A percentile compares a stretch with the other conserved stretches of the same genome.
Evolutionary conservation across 129 eudicot species (phyloP).

Genomic region (Ambrosia trifida): DNA sequence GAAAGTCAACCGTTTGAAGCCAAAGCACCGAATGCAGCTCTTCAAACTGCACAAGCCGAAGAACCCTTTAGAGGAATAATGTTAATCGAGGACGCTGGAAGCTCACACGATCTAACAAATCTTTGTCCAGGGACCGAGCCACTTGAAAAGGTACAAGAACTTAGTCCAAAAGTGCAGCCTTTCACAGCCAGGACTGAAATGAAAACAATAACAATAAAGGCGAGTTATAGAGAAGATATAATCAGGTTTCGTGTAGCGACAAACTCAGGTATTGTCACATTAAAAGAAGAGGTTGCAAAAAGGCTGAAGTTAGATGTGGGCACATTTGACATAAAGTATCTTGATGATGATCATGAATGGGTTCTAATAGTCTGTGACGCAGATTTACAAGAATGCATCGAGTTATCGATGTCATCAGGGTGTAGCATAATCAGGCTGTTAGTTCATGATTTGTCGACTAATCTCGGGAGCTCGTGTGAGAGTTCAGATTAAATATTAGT

Average conservation of each 20-base stretch:
- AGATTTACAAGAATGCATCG: conserved; percentile 78
- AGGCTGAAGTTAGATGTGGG: conserved; percentile 68
- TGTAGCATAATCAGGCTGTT: conserved; percentile 61
- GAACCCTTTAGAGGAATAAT: conserved; percentile 64
- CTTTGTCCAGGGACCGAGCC: conserved; percentile 57
- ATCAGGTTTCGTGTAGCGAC: conserved; percentile 67
- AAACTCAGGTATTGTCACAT: conserved; percentile 46
- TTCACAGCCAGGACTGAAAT: conserved; percentile 53
- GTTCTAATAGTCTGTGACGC: conserved; percentile 76
- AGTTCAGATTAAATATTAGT: conserved; percentile 57
- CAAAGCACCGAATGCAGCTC: conserved; percentile 39
- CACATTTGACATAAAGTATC: conserved; percentile 72
- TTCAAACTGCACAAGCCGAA: conserved; percentile 46
- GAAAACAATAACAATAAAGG: conserved; percentile 67
- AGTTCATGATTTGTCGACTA: conserved; percentile 67
- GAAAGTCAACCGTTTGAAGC: conserved; percentile 42
- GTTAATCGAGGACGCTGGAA: conserved; percentile 86
- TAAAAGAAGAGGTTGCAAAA: conserved; percentile 78
- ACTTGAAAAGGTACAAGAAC: conserved; percentile 51
- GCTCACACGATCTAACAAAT: conserved; percentile 78
- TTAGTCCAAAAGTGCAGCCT: conserved; percentile 42
- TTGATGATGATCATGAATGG: conserved; percentile 93
- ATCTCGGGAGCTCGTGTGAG: conserved; percentile 84
- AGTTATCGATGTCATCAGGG: conserved; percentile 53
- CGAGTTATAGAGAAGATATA: conserved; percentile 75